Conservation (phyloP, 2,329 filamentous ascomycete genomes). For the Colletotrichum navitas region DNA sequence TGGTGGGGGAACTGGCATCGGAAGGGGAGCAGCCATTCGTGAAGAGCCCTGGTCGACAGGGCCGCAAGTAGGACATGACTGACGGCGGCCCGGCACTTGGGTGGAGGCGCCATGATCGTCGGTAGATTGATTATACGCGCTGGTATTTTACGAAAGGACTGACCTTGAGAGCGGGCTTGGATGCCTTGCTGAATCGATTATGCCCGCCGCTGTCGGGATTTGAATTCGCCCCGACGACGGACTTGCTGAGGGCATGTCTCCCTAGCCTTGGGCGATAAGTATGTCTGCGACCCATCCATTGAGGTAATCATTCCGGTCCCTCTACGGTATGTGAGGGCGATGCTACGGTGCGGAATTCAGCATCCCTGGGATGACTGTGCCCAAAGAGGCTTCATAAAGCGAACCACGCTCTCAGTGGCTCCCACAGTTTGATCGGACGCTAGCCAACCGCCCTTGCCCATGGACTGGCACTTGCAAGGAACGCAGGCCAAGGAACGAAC, state of each 20-base stretch:
- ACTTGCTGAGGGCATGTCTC: slow-evolving; percentile 1
- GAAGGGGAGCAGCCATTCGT: background rate
- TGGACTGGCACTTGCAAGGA: slow-evolving; percentile 27
- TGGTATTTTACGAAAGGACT: background rate
- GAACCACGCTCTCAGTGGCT: slow-evolving; percentile 42
- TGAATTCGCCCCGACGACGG: background rate
- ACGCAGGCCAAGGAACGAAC: slow-evolving; percentile 20
- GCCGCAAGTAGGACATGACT: background rate
- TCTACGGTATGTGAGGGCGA: slow-evolving; percentile 12
- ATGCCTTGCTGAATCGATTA: background rate
- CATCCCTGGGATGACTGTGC: slow-evolving; percentile 18
- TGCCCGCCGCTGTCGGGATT: background rate
- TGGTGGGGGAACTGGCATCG: background rate
- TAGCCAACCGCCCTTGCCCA: slow-evolving; percentile 33
- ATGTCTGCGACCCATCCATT: background rate
- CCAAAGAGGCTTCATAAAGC: slow-evolving; percentile 43
- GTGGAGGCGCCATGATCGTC: background rate
- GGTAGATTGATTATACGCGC: background rate
- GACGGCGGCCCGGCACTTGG: background rate
- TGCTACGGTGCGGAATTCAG: slow-evolving; percentile 33
- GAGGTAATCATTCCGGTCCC: slow-evolving; percentile 8
- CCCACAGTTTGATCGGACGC: slow-evolving; percentile 35
- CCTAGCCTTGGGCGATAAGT: background rate
- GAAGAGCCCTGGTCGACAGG: background rate
- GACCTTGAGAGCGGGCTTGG: background rate